A percentile compares a stretch with the other conserved stretches of the same genome.
Conservation (phyloP, 768 basidiomycete species). For the Lentinula detonsa region DNA sequence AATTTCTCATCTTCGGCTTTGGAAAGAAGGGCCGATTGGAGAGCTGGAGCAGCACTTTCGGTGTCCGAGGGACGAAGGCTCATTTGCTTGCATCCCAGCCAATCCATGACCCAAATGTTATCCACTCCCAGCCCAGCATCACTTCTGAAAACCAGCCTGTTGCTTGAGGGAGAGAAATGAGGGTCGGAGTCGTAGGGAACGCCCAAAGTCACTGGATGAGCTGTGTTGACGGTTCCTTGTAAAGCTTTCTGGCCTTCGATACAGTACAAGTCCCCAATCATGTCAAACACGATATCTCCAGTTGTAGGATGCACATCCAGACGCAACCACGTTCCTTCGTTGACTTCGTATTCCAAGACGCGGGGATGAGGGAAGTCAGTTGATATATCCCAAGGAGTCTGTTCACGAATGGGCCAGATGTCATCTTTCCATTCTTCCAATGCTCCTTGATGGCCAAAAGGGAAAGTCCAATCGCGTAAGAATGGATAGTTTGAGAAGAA, state of each 20-base stretch:
- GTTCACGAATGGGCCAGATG: conserved; percentile 6
- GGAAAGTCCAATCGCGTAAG: neutral
- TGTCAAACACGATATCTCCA: conserved; percentile 71
- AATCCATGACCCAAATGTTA: conserved; percentile 67
- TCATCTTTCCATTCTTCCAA: conserved; percentile 3
- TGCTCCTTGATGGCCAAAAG: neutral
- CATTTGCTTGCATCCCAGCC: conserved; percentile 62
- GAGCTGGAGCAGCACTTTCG: conserved; percentile 12
- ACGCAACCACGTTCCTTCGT: conserved; percentile 72
- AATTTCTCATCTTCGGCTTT: conserved; percentile 28
- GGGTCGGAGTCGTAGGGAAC: conserved; percentile 70
- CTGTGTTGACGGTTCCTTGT: conserved; percentile 15
- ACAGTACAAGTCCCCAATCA: conserved; percentile 72
- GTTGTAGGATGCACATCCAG: conserved; percentile 64
- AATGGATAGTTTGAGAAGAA: neutral
- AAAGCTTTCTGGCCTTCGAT: conserved; percentile 38
- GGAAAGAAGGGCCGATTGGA: conserved; percentile 19
- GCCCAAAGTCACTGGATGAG: conserved; percentile 56
- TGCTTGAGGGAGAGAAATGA: conserved; percentile 64
- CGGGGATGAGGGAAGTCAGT: conserved; percentile 67
- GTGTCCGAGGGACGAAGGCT: conserved; percentile 16
- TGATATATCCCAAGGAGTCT: conserved; percentile 25
- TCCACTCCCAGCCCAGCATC: conserved; percentile 70
- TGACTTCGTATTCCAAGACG: conserved; percentile 57
- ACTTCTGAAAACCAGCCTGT: conserved; percentile 58